Evolutionary conservation across 2,329 filamentous ascomycete genomes (phyloP), one percentile per base, ranked within the genome.

Genomic region (Cadophora luteo-olivacea): DNA sequence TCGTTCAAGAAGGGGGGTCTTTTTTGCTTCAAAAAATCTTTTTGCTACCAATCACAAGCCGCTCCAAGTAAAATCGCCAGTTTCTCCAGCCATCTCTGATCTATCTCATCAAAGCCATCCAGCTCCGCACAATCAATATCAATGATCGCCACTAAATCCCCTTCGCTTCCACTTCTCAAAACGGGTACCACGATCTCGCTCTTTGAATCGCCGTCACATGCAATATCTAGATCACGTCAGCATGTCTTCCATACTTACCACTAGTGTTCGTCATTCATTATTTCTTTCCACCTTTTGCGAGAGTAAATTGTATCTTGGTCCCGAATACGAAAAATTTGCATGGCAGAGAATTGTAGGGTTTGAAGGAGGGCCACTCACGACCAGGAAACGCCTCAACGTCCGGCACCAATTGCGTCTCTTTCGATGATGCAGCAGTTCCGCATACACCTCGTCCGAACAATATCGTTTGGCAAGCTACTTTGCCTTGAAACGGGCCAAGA

Each of bases 111-210:
- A 72, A 94, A 94, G 0, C 92, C 91, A 16, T 85, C 80, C 64
- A 85, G 72, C 45, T 85, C 87, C 0, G 89, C 87, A 76, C 92
- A 95, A 78, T 96, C 92, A 29, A 95, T 83, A 75, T 96, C 92
- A 69, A 96, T 92, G 71, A 95, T 92, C 2, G 89, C 92, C 25
- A 92, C 89, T 6, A 91, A 81, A 81, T 86, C 82, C 29, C 72
- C 75, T 8, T 48, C 16, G 11, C 45, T n/a, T 48, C 45, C 45
- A 48, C 72, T 76, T 68, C 62, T 74, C 71, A 70, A 72, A 70
- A 95, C 86, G 1, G 92, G 92, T 61, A 95, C 92, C 22, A 96
- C 92, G 77, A 96, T 90, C 82, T 96, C 92, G 77, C 92, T 94
- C 81, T 83, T 87, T 75, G 88, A 92, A 67, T 88, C 90, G 4